Conservation (phyloP, 768 basidiomycete species). For the Atractiella rhizophila region DNA sequence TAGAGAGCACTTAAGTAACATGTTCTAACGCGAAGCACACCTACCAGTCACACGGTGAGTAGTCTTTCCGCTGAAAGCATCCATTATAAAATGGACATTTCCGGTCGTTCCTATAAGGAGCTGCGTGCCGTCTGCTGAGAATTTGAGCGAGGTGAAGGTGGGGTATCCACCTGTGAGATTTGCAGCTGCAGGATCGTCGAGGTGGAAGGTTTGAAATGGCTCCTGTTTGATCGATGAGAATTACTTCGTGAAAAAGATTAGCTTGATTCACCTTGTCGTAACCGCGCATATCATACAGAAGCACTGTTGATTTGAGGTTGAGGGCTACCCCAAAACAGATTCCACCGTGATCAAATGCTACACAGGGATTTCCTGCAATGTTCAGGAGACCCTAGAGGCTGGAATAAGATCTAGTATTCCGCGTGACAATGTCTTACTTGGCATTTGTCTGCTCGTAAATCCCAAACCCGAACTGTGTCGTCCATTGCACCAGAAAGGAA, state of each 20-base stretch:
- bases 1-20: background rate
- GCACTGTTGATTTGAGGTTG: slow-evolving; percentile 53
- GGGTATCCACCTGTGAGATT: slow-evolving; percentile 65
- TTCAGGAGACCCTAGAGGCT: slow-evolving; percentile 37
- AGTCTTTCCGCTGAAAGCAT: slow-evolving; percentile 62
- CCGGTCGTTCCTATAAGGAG: slow-evolving; percentile 79
- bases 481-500: slow-evolving; percentile 90
- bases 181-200: slow-evolving; percentile 53
- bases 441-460: slow-evolving; percentile 53
- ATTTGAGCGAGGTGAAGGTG: slow-evolving; percentile 68
- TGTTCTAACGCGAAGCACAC: slow-evolving; percentile 17
- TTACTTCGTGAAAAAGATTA: background rate
- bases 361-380: slow-evolving; percentile 39
- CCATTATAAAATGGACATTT: slow-evolving; percentile 74
- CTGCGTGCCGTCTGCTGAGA: slow-evolving; percentile 72
- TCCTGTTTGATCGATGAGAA: slow-evolving; percentile 23
- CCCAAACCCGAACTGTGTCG: slow-evolving; percentile 88
- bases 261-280: slow-evolving; percentile 38
- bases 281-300: slow-evolving; percentile 60
- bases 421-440: slow-evolving; percentile 21
- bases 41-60: slow-evolving; percentile 66
- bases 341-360: slow-evolving; percentile 61
- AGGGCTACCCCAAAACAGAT: slow-evolving; percentile 66
- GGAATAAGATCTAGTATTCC: background rate
- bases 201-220: slow-evolving; percentile 57